Evolutionary conservation across 2,329 filamentous ascomycete genomes (phyloP).

Genomic region (Dactylellina leptospora): DNA sequence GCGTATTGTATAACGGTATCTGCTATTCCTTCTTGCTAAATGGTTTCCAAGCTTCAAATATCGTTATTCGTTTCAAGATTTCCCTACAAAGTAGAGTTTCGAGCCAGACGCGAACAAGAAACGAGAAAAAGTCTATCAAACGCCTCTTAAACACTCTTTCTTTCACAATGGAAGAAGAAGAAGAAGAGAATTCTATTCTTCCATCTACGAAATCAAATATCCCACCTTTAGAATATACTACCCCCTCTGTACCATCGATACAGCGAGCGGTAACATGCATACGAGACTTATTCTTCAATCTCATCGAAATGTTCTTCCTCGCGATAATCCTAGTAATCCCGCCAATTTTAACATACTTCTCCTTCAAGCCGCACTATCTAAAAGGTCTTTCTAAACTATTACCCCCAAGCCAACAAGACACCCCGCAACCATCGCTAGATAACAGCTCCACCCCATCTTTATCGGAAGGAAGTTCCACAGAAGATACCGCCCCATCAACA

Average conservation of each 20-base stretch:
- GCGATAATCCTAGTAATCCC: background rate
- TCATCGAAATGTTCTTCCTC: constrained; percentile 2
- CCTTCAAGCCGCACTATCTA: constrained; percentile 4
- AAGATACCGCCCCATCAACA: background rate
- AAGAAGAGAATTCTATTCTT: no score
- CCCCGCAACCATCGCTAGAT: background rate
- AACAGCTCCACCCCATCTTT: background rate
- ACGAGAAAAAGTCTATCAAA: constrained; percentile 7
- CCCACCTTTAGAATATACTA: no score
- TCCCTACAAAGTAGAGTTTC: background rate
- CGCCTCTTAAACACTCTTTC: background rate
- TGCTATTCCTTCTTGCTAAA: background rate
- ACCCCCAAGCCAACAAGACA: background rate
- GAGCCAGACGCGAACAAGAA: background rate
- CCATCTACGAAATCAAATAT: no score
- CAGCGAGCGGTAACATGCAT: background rate
- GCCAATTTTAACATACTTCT: background rate
- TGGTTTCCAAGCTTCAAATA: background rate
- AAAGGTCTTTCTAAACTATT: background rate
- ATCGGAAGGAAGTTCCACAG: background rate
- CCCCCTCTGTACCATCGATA: no score
- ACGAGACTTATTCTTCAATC: background rate
- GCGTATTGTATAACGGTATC: background rate
- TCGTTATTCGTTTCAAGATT: background rate
- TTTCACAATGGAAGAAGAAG: background rate